Evolutionary conservation across 768 basidiomycete genomes (phyloP).

Genomic region (Pholiota conissans): DNA sequence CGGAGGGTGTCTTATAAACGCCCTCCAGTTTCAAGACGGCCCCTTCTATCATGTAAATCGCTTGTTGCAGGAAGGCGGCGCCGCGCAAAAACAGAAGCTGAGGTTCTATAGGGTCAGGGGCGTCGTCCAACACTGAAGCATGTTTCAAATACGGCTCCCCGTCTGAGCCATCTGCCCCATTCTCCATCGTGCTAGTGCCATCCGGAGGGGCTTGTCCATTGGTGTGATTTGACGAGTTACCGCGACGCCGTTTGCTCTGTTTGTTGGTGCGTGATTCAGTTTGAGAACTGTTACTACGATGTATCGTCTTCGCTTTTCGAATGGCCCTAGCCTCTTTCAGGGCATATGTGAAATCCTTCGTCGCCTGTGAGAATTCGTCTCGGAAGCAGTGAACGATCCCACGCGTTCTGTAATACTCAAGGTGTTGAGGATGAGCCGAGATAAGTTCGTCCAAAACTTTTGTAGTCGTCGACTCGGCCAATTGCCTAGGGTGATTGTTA

Average conservation of each 20-base stretch:
- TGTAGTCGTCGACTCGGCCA: constrained; percentile 82
- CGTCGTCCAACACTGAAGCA: constrained; percentile 71
- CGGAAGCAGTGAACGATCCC: constrained; percentile 89
- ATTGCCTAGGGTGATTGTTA: constrained; percentile 52
- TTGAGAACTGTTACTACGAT: constrained; percentile 41
- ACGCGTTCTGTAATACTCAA: constrained; percentile 87
- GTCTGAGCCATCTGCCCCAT: constrained; percentile 46
- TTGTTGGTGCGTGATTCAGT: constrained; percentile 33
- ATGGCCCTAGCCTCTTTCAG: constrained; percentile 73
- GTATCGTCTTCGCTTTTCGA: constrained; percentile 63
- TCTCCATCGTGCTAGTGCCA: constrained; percentile 58
- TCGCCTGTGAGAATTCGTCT: constrained; percentile 75
- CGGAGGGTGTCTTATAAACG: constrained; percentile 53
- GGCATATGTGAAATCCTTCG: constrained; percentile 79
- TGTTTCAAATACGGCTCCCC: constrained; percentile 58
- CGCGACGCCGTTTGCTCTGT: constrained; percentile 58
- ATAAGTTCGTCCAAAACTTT: constrained; percentile 81
- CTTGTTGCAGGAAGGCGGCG: constrained; percentile 80
- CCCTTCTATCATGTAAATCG: constrained; percentile 70
- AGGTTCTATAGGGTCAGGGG: constrained; percentile 85
- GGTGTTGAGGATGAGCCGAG: constrained; percentile 64
- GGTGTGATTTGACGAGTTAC: constrained; percentile 35
- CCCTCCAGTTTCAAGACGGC: constrained; percentile 72
- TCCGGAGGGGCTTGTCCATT: constrained; percentile 70
- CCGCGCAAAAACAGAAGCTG: constrained; percentile 84